Percentiles rank a stretch among this genome's conserved stretches.
Evolutionary conservation across 176 grass and related monocot genomes (phyloP).

Genomic region (Urochloa ruziziensis): DNA sequence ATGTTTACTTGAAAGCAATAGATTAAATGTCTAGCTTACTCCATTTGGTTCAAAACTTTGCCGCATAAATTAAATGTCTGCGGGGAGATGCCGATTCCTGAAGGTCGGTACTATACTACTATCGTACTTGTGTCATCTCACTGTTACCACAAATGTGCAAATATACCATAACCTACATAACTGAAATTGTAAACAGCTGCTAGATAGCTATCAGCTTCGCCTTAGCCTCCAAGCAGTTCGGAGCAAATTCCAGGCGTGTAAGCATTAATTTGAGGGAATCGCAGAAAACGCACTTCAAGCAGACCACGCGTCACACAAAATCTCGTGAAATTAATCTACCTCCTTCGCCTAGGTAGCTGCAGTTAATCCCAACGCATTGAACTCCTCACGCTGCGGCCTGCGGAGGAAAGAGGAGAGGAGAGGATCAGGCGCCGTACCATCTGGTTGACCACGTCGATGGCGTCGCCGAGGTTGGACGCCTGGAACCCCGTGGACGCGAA

Average conservation of each 20-base stretch:
- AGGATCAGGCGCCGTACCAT: constrained; percentile 38
- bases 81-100: not conserved
- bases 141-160: not conserved
- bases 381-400: too few species aligned
- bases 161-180: not conserved
- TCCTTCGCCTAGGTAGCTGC: not conserved
- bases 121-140: not conserved
- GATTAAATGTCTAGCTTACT: not conserved
- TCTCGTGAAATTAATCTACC: not conserved
- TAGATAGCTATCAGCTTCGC: not conserved
- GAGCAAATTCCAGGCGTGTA: not conserved
- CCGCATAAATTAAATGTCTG: not conserved
- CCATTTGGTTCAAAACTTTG: not conserved
- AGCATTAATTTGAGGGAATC: not conserved
- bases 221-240: not conserved
- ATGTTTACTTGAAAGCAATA: not conserved
- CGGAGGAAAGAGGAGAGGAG: not conserved
- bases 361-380: not conserved
- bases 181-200: not conserved
- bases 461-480: constrained; percentile 78
- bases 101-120: not conserved
- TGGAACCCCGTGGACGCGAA: constrained; percentile 73
- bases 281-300: not conserved
- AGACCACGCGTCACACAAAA: not conserved
- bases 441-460: constrained; percentile 66